Base-by-base conservation (phyloP, 2,329 filamentous ascomycete species). In the Pyrenochaeta sp. region DNA sequence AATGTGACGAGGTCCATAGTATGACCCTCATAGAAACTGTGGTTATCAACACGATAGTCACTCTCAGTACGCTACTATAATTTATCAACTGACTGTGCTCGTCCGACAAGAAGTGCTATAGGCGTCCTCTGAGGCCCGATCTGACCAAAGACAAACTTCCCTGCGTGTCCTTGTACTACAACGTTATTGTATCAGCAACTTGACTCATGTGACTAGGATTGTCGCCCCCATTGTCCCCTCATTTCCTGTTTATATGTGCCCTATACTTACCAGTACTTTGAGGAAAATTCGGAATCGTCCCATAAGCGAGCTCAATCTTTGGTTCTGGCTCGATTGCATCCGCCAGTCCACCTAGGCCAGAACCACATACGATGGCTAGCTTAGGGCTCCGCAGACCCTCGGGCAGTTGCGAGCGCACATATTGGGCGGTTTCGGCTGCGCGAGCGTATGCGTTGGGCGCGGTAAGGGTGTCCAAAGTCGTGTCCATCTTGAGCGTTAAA, bases 21-120 rank as follows among this genome's bases (percentile, higher is more conserved):
- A 69, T 90, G 85, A 34, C 88, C 88, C 76, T 90, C 88, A 71
- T 90, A 90, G 77, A 87, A 90, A 75, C 87, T 89, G 49, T 42
- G 25, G 15, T 50, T 52, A 46, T 73, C 50, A 73, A 61, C 66
- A 56, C 25, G 24, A 34, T 48, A n/a, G 22, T 6, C 24, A 28
- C 28, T 30, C 47, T 53, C 15, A 37, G 25, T 40, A 12, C 10
- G 42, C 25, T 27, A 28, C 24, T 2, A 7, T 43, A 7, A 1
- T 28, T 15, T 2, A 42, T 50, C 60, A 53, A 81, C 85, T 82
- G 61, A 89, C 87, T 90, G 87, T 66, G 84, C 84, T 70, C 88
- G 82, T 62, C 87, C 88, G 60, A 89, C 86, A 76, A 90, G 84
- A 66, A 90, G 79, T 28, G 89, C 85, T 6, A 85, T 85, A 1